Evolutionary conservation across 2,329 filamentous ascomycete species (phyloP), one percentile per base, ranked within the genome.

Genomic region (Pseudonectria buxi): DNA sequence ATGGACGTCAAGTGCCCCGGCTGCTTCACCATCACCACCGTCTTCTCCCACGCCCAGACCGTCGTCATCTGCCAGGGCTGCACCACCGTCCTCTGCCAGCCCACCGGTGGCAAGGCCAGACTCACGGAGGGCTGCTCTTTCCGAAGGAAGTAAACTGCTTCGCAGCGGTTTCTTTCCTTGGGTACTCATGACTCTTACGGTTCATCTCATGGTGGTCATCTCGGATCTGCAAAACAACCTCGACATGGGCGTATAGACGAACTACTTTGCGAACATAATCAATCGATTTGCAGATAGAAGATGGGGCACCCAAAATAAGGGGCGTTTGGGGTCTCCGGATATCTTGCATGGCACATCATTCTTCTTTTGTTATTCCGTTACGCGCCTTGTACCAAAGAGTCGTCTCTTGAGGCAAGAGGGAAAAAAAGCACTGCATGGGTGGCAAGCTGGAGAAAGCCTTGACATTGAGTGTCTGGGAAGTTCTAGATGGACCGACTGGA

Each of bases 1-100:
- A 98, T 98, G 92, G 92, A 98, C 69, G 92, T 98, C 78, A 98
- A 98, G 85, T 98, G 92, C 86, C 92, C 92, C 68, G 92, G 92
- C 64, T 98, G 92, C 86, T 98, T 96, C 84, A 95, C 89, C 71
- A 98, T 98, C 81, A 98, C 92, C 71, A 98, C 92, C 70, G 92
- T 98, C 73, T 98, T 96, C 86, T 96, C 90, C 51, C 92, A 98
- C 81, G 92, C 92, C 71, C 92, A 98, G 81, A 98, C 92, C 68
- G 92, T 98, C 69, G 92, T 98, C 71, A 94, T 96, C 80, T 98
- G 92, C 84, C 88, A 88, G 65, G 92, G 92, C 63, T 98, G 92
- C 86, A 95, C 90, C 62, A 95, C 94, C 61, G 92, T 98, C 57
- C 86, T 98, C 51, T 98, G 92, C 86, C 92, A 98, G 72, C 92